Evolutionary conservation across 176 grass and related monocot genomes (phyloP).

Genomic region (Hordeum marinum): DNA sequence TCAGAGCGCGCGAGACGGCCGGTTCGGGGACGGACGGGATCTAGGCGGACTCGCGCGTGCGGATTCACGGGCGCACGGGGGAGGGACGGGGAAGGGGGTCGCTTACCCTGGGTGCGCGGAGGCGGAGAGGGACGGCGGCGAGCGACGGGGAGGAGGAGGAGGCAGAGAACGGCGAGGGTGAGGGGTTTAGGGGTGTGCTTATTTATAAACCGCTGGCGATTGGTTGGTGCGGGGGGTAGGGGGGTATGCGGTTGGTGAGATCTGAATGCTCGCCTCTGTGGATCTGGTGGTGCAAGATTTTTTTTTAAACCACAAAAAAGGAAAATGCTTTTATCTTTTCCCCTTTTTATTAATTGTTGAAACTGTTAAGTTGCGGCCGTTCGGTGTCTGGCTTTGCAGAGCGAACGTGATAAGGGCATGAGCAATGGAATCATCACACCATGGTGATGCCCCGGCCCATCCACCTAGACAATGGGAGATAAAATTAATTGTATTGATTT

Average conservation of each 20-base stretch:
- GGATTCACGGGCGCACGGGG: background rate
- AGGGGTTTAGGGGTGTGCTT: slow-evolving; percentile 18
- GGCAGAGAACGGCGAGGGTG: background rate
- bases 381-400: background rate
- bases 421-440: no score
- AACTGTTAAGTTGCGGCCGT: background rate
- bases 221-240: background rate
- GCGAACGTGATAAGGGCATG: background rate
- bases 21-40: background rate
- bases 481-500: no score
- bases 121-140: background rate
- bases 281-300: background rate
- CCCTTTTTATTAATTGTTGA: background rate
- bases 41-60: background rate
- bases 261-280: background rate
- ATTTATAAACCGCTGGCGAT: slow-evolving; percentile 28
- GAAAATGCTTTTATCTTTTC: background rate
- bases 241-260: slow-evolving; percentile 29
- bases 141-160: background rate
- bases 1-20: background rate
- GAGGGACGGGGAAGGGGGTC: background rate
- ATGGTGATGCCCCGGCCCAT: no score
- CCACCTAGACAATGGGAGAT: no score
- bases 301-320: background rate
- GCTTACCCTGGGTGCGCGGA: slow-evolving; percentile 27